Evolutionary conservation across 2,329 filamentous ascomycete species (phyloP).

Genomic region (Fusarium subglutinans): DNA sequence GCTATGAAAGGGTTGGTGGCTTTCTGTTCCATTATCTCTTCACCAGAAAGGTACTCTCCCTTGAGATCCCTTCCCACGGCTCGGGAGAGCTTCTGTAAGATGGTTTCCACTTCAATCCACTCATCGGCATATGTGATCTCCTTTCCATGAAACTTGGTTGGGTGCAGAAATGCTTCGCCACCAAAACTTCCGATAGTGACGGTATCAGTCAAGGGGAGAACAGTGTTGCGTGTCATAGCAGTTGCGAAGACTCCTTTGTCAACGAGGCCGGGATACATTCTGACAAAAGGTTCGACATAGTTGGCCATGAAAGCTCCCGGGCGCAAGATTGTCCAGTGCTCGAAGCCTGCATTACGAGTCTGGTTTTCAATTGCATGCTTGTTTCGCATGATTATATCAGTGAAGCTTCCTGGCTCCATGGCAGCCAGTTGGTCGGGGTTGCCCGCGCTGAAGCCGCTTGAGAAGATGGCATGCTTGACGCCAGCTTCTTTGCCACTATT

Average conservation of each 20-base stretch:
- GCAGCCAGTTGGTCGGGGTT: slow-evolving; percentile 41
- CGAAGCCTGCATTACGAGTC: slow-evolving; percentile 49
- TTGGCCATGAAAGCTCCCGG: slow-evolving; percentile 64
- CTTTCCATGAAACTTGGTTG: slow-evolving; percentile 51
- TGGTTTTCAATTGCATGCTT: slow-evolving; percentile 56
- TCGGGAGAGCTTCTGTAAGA: slow-evolving; percentile 49
- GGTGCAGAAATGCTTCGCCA: slow-evolving; percentile 54
- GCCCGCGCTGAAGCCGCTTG: slow-evolving; percentile 46
- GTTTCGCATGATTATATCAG: slow-evolving; percentile 45
- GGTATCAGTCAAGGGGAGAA: slow-evolving; percentile 56
- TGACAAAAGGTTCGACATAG: slow-evolving; percentile 53
- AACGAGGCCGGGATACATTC: slow-evolving; percentile 52
- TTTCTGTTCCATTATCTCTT: slow-evolving; percentile 51
- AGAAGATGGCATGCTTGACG: slow-evolving; percentile 50
- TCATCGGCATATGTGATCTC: slow-evolving; percentile 55
- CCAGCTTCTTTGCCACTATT: slow-evolving; percentile 51
- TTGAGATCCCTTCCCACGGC: slow-evolving; percentile 49
- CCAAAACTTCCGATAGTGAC: slow-evolving; percentile 59
- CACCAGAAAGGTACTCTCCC: slow-evolving; percentile 51
- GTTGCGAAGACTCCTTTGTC: slow-evolving; percentile 51
- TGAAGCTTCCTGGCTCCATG: slow-evolving; percentile 42
- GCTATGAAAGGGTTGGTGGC: slow-evolving; percentile 50
- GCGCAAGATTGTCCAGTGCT: slow-evolving; percentile 59
- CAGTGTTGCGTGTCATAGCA: slow-evolving; percentile 47
- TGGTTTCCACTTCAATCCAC: slow-evolving; percentile 47